Base-by-base conservation (phyloP, 2,329 filamentous ascomycete species). In the Beauveria sp. region DNA sequence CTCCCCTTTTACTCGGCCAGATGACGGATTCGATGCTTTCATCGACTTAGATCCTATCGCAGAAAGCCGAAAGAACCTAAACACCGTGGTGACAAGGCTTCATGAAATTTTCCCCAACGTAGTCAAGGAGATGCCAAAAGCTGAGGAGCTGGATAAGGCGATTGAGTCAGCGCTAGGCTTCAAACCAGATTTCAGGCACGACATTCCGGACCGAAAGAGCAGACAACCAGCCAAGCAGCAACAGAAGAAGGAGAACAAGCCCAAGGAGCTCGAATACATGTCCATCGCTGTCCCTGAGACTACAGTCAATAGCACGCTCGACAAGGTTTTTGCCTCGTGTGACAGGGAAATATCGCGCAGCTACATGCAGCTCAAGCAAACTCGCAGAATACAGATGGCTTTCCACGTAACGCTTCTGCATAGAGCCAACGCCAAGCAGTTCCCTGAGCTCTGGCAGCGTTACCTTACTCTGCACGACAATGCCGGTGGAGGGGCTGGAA, bases 381-480 rank as follows among this genome's bases (percentile, higher is more conserved):
- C 81, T 2, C 83, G 88, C 22, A 89, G 95, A 60, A 76, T 98
- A 6, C 93, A 98, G 74, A 71, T 82, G n/a, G 82, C 87, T 46
- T 99, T 98, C 73, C 95, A 99, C 72, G 90, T 99, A 62, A 99
- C 95, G 0, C 83, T 99, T 45, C 91, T 97, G 73, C 95, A 99
- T 74, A 87, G 88, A 52, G 86, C 88, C 12, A 79, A 78, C 3
- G 77, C 84, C 10, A 79, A 79, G 46, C 76, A 87, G 34, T 75
- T 87, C 65, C 82, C 87, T 0, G 83, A 88, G 9, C 79, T 93
- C 60, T 99, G 95, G 95, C 76, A 88, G 60, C 83, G 80, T 61
- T 93, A 97, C 67, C 73, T 72, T 5, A 76, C 81, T n/a, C 74
- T 90, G 1, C 85, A 90, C 67, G 73, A 77, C 40, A 76, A 69